A percentile compares a stretch with the other conserved stretches of the same genome.
phyloP scores from a whole-genome alignment of 1,284 basidiomycete genomes.

The Fomitopsis palustris region DNA sequence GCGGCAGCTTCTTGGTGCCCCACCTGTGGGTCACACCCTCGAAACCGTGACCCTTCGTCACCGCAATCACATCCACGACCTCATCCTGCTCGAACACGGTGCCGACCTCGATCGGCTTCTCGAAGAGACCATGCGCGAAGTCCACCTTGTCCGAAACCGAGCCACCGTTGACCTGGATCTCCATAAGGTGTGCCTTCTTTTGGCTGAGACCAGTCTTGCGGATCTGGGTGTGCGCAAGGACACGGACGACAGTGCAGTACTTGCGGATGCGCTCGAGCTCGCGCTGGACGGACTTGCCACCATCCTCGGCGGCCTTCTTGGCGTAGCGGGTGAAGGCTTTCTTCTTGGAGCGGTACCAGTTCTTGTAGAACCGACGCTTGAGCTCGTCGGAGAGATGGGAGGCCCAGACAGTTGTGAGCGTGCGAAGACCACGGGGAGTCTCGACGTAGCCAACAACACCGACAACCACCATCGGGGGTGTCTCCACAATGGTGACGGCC shows the following conservation, averaged over 20 bases:
- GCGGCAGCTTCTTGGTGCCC: slow-evolving; percentile 98
- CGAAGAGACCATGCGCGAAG: slow-evolving; percentile 93
- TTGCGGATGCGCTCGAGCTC: slow-evolving; percentile 99
- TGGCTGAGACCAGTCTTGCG: slow-evolving; percentile 97
- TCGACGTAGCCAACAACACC: slow-evolving; percentile 99
- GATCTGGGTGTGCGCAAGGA: slow-evolving; percentile 98
- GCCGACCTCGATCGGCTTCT: slow-evolving; percentile 90
- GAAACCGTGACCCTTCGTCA: slow-evolving; percentile 99
- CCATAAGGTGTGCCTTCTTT: slow-evolving; percentile 99
- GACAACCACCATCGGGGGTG: slow-evolving; percentile 95
- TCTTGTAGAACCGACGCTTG: slow-evolving; percentile 99
- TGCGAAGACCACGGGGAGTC: slow-evolving; percentile 98
- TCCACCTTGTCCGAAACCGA: slow-evolving; percentile 97
- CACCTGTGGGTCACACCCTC: slow-evolving; percentile 99
- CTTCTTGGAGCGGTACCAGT: slow-evolving; percentile 99
- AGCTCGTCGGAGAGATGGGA: slow-evolving; percentile 86
- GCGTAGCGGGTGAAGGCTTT: slow-evolving; percentile 99
- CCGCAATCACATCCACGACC: slow-evolving; percentile 95
- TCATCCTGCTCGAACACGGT: slow-evolving; percentile 97
- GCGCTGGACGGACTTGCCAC: slow-evolving; percentile 88
- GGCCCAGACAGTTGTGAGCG: slow-evolving; percentile 79
- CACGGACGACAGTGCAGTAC: slow-evolving; percentile 99
- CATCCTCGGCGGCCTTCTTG: slow-evolving; percentile 98
- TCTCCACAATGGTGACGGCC: slow-evolving; percentile 95
- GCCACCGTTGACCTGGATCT: slow-evolving; percentile 99